Base-by-base conservation (phyloP, 2,329 filamentous ascomycete species). In the Aspergillus felis region DNA sequence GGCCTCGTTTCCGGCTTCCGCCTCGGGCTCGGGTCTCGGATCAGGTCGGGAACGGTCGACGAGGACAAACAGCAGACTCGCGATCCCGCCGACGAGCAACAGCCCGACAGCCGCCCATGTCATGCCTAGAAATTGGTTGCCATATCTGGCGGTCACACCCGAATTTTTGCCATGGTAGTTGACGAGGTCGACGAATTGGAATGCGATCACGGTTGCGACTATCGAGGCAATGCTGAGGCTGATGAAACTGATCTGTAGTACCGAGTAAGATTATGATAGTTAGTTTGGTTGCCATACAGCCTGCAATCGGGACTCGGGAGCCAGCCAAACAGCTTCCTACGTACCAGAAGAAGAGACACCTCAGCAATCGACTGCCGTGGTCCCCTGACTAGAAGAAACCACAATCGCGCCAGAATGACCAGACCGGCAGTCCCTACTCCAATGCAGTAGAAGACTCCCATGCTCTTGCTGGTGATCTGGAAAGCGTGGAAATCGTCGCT, bases 201-300 rank as follows among this genome's bases (percentile, higher is more conserved):
- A 77, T 10, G 80, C 79, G 4, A 86, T 71, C 20, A 88, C 87
- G 0, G 84, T 89, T 27, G 86, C 84, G 25, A 92, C 87, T 64
- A 91, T 91, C 22, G 89, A 92, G 50, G 88, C 86, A 53, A 87
- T 86, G 3, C 88, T 88, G 65, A 88, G 81, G 12, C 85, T 74
- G 6, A 84, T 44, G 60, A 85, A 83, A 0, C 81, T 79, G n/a
- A 84, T 65, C 74, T 78, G 58, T 54, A 38, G 35, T 29, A 32
- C n/a, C 14, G 32, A 25, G 44, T 27, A 24, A 7, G 24, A 27
- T 3, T 9, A 25, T 24, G 22, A 24, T 25, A 47, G 22, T 47
- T 24, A 24, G 22, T 17, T 47, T 27, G 4, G 3, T 17, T 25
- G 20, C 22, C 44, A 27, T 47, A 24, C 44, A 47, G 10, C 22